Evolutionary conservation across 345 rosid species (phyloP).

Genomic region (Gossypium thurberi): DNA sequence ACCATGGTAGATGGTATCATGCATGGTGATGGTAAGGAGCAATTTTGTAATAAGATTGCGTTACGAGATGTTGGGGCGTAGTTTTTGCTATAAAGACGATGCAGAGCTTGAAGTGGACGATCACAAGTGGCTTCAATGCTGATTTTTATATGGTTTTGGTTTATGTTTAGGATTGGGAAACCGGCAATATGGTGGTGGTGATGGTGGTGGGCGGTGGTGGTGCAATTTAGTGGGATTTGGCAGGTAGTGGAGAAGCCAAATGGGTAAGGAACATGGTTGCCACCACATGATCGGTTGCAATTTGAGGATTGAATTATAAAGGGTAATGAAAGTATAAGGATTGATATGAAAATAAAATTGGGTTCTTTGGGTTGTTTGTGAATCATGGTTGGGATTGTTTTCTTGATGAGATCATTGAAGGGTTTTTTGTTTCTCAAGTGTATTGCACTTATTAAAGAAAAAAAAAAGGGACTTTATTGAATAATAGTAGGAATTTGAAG

Average conservation of each 20-base stretch:
- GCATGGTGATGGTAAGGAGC: constrained; percentile 23
- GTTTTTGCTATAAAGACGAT: constrained; percentile 27
- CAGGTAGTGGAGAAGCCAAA: constrained; percentile 56
- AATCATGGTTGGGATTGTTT: constrained; percentile 4
- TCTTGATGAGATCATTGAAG: background rate
- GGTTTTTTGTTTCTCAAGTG: background rate
- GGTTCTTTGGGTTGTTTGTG: background rate
- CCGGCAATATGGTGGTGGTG: constrained; percentile 14
- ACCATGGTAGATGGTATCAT: constrained; percentile 25
- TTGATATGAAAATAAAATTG: constrained; percentile 5
- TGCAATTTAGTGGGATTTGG: constrained; percentile 47
- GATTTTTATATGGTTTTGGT: constrained; percentile 22
- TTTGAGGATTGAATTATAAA: constrained; percentile 5
- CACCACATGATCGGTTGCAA: constrained; percentile 39
- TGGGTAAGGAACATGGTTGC: constrained; percentile 31
- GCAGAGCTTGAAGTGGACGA: constrained; percentile 34
- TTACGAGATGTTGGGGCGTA: constrained; percentile 41
- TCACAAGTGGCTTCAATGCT: constrained; percentile 33
- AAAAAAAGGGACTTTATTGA: background rate
- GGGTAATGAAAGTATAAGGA: background rate
- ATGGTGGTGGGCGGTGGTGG: constrained; percentile 15
- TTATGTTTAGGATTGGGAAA: constrained; percentile 19
- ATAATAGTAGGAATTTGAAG: background rate
- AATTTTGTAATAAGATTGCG: constrained; percentile 38
- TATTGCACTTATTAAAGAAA: background rate